Evolutionary conservation across 2,329 filamentous ascomycete species (phyloP).

Genomic region (Emericellopsis cladophorae): DNA sequence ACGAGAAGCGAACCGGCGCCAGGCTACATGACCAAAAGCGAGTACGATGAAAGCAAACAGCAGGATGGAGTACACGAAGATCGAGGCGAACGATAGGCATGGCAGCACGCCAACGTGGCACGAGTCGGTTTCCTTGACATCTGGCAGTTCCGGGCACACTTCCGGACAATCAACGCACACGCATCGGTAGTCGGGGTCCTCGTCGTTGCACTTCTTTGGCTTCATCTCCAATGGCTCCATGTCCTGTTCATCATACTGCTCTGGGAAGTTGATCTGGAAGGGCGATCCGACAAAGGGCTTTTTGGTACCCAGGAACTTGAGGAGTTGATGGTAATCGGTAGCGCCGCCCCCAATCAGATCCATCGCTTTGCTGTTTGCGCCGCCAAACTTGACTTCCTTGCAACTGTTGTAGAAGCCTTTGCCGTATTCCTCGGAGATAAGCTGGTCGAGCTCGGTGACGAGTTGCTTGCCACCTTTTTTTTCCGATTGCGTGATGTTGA

Average conservation of each 20-base stretch:
- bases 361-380: slow-evolving; percentile 87
- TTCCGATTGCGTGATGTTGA: slow-evolving; percentile 75
- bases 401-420: slow-evolving; percentile 90
- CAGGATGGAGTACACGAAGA: slow-evolving; percentile 71
- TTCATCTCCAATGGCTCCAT: slow-evolving; percentile 62
- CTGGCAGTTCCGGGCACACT: slow-evolving; percentile 72
- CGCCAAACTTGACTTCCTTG: slow-evolving; percentile 97
- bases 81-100: slow-evolving; percentile 85
- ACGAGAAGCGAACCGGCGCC: slow-evolving; percentile 57
- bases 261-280: slow-evolving; percentile 93
- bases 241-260: slow-evolving; percentile 44
- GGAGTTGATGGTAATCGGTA: slow-evolving; percentile 73
- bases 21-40: slow-evolving; percentile 63
- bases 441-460: slow-evolving; percentile 84
- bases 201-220: slow-evolving; percentile 80
- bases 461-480: slow-evolving; percentile 45
- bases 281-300: slow-evolving; percentile 75
- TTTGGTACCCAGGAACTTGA: slow-evolving; percentile 89
- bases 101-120: slow-evolving; percentile 83
- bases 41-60: slow-evolving; percentile 54
- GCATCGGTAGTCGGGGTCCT: slow-evolving; percentile 75
- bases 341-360: slow-evolving; percentile 92
- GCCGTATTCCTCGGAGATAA: slow-evolving; percentile 75
- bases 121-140: slow-evolving; percentile 53
- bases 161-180: slow-evolving; percentile 86